Evolutionary conservation across 1,284 basidiomycete genomes (phyloP).

Genomic region (Leccinum fallax): DNA sequence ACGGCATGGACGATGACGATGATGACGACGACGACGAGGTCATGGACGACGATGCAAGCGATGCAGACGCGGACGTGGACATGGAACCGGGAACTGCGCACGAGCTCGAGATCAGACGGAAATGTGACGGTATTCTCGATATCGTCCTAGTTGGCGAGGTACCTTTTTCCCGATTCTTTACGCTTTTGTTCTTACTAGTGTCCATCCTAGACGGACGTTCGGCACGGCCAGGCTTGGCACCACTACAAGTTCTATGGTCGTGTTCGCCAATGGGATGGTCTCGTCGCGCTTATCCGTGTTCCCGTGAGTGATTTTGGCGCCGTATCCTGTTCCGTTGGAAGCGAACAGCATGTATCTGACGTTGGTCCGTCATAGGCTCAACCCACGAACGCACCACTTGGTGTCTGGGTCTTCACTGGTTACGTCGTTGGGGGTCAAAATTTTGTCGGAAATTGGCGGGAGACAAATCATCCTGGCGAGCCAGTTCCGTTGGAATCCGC

Average conservation of each 20-base stretch:
- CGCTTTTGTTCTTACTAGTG: conserved; percentile 1
- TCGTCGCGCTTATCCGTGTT: conserved; percentile 61
- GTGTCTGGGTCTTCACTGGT: conserved; percentile 63
- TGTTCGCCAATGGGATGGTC: conserved; percentile 66
- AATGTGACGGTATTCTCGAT: conserved; percentile 57
- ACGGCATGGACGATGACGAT: background rate
- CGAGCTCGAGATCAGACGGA: conserved; percentile 32
- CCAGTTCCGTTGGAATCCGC: conserved; percentile 58
- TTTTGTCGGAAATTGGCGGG: conserved; percentile 72
- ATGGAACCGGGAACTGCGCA: conserved; percentile 20
- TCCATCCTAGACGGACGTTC: conserved; percentile 48
- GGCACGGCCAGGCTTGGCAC: conserved; percentile 62
- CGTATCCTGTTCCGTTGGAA: background rate
- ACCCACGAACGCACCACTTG: conserved; percentile 23
- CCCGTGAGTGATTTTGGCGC: conserved; percentile 37
- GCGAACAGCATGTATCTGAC: background rate
- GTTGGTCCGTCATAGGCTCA: background rate
- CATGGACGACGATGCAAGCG: conserved; percentile 29
- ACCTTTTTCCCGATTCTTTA: conserved; percentile 8
- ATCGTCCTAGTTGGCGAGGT: conserved; percentile 61
- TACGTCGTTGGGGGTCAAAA: conserved; percentile 64
- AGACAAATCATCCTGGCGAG: conserved; percentile 38
- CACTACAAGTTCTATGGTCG: conserved; percentile 63
- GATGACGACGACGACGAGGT: conserved; percentile 27
- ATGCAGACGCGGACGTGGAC: conserved; percentile 11